These are phyloP conservation scores for Xerocomellus amylosporus DNA, from an alignment of 768 basidiomycete genomes.

Conservation along the genomic window DNA sequence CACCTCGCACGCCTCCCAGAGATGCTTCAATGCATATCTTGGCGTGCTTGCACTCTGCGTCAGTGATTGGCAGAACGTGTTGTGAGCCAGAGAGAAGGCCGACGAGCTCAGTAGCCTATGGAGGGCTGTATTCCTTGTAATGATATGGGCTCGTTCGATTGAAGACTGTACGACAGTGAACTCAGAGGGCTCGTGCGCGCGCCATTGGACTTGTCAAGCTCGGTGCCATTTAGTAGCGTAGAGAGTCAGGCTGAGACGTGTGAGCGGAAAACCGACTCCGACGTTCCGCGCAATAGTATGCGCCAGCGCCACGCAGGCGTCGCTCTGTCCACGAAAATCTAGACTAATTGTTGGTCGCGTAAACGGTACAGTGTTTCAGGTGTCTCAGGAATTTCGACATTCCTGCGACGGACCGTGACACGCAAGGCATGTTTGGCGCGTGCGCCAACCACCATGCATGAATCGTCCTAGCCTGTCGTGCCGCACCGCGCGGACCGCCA, in stretches of 20 bases:
- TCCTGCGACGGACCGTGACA: neutral
- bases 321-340: too few relatives aligned
- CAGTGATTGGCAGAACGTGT: constrained; percentile 7
- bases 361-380: neutral
- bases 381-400: neutral
- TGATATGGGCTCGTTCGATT: constrained; percentile 8
- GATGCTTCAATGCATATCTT: constrained; percentile 5
- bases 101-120: constrained; percentile 31
- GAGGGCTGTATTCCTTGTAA: constrained; percentile 41
- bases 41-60: constrained; percentile 12
- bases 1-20: too few relatives aligned
- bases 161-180: neutral
- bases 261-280: constrained; percentile 24
- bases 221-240: neutral
- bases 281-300: constrained; percentile 50
- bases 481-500: too few relatives aligned
- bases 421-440: neutral
- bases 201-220: too few relatives aligned
- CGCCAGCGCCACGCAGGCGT: too few relatives aligned
- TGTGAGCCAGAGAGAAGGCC: constrained; percentile 35
- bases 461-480: too few relatives aligned
- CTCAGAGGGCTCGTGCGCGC: neutral
- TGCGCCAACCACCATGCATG: neutral
- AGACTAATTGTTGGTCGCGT: too few relatives aligned
- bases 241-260: constrained; percentile 8